Conservation (phyloP, 2,329 filamentous ascomycete species). For the Fusarium phyllophilum region DNA sequence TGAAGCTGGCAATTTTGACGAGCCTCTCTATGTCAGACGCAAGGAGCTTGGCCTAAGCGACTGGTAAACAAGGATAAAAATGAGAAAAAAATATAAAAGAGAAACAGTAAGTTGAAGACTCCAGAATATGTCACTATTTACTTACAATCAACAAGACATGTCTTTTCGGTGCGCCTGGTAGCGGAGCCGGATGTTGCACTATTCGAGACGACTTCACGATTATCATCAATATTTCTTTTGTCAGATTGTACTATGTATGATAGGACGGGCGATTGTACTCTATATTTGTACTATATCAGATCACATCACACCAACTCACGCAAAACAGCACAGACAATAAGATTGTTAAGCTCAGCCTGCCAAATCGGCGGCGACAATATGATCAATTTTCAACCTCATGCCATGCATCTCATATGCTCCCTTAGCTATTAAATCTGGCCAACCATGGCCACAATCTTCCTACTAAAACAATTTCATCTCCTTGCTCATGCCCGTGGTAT, state of each 20-base stretch:
- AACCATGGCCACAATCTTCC: background rate
- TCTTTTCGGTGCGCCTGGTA: conserved; percentile 15
- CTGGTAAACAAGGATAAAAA: conserved; percentile 8
- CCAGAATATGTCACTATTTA: background rate
- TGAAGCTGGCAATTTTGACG: conserved; percentile 32
- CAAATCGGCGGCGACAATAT: conserved; percentile 17
- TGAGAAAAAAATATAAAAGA: background rate
- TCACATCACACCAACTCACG: background rate
- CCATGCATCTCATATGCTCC: background rate
- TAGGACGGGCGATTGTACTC: background rate
- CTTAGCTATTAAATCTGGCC: conserved; percentile 15
- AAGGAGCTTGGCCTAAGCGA: conserved; percentile 28
- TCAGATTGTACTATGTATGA: background rate
- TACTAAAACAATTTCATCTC: background rate
- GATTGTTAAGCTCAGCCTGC: conserved; percentile 19
- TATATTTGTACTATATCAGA: background rate
- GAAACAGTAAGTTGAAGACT: background rate
- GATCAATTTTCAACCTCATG: conserved; percentile 18
- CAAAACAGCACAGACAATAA: background rate
- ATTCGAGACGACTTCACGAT: conserved; percentile 19
- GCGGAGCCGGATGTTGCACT: conserved; percentile 5
- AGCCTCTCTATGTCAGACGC: conserved; percentile 27
- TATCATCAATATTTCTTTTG: background rate
- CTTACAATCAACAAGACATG: background rate
- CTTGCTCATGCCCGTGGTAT: conserved; percentile 11